A percentile compares a stretch with the other conserved stretches of the same genome.
Evolutionary conservation across 352 stramenopile species (phyloP).

Genomic region (Globisporangium yorkense): DNA sequence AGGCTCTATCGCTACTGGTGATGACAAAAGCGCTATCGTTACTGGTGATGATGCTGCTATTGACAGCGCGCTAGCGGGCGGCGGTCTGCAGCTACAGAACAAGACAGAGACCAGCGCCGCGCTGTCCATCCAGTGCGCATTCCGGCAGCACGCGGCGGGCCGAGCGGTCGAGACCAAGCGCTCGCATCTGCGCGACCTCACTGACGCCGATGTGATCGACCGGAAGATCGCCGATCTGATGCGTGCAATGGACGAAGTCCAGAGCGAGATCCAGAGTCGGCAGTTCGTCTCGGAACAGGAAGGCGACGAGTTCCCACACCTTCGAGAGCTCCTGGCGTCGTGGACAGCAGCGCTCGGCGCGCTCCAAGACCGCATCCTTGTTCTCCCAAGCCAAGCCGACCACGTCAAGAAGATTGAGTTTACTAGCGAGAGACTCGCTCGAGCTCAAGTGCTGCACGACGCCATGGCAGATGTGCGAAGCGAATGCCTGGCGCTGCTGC

Average conservation of each 20-base stretch:
- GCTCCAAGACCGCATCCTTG: slow-evolving; percentile 30
- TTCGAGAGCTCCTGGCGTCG: slow-evolving; percentile 20
- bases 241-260: slow-evolving; percentile 35
- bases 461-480: slow-evolving; percentile 26
- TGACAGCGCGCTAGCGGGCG: neutral
- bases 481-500: slow-evolving; percentile 39
- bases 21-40: neutral
- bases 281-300: slow-evolving; percentile 19
- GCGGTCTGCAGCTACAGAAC: neutral
- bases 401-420: slow-evolving; percentile 26
- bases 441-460: slow-evolving; percentile 35
- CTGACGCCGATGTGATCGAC: slow-evolving; percentile 21
- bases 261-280: slow-evolving; percentile 29
- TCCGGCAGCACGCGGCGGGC: slow-evolving; percentile 29
- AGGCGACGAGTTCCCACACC: slow-evolving; percentile 27
- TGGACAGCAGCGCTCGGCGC: slow-evolving; percentile 23
- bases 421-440: slow-evolving; percentile 19
- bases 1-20: neutral
- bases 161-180: slow-evolving; percentile 24
- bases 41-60: neutral
- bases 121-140: slow-evolving; percentile 51
- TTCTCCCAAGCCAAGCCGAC: slow-evolving; percentile 23
- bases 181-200: slow-evolving; percentile 23
- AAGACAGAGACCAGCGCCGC: neutral
- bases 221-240: slow-evolving; percentile 35